Conservation (phyloP, 768 basidiomycete genomes). For the Termitomyces sp. region DNA sequence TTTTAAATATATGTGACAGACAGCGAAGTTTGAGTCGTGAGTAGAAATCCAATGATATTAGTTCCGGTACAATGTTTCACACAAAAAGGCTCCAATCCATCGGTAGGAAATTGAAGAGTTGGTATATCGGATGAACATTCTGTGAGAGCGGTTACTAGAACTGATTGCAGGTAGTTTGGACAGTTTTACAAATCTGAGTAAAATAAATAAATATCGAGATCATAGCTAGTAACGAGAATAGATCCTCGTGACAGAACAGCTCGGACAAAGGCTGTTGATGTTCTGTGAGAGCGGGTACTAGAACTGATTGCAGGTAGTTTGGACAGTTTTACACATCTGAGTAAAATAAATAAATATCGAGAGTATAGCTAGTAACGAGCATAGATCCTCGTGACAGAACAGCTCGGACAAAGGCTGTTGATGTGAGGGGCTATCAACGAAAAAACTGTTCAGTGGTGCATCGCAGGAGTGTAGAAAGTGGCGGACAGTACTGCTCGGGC, state of each 20-base stretch:
- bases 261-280: slow-evolving; percentile 36
- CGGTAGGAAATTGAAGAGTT: background rate
- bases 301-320: background rate
- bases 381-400: slow-evolving; percentile 9
- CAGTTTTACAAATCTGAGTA: background rate
- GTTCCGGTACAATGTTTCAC: background rate
- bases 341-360: background rate
- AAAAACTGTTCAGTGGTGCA: background rate
- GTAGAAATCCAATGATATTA: background rate
- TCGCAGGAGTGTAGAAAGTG: background rate
- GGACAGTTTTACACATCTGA: background rate
- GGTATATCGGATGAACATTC: background rate
- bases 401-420: slow-evolving; percentile 35
- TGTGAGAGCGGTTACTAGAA: too few species aligned
- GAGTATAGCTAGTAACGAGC: background rate
- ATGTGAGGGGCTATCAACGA: slow-evolving; percentile 35
- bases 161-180: background rate
- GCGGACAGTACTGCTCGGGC: slow-evolving; percentile 42
- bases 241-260: slow-evolving; percentile 18
- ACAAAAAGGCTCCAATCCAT: background rate
- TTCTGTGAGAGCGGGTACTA: too few species aligned
- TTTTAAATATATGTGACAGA: background rate
- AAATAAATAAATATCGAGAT: background rate
- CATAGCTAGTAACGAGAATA: background rate
- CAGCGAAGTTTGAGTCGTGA: background rate